Evolutionary conservation across 1,284 basidiomycete genomes (phyloP).

Genomic region (Schizophyllum amplum): DNA sequence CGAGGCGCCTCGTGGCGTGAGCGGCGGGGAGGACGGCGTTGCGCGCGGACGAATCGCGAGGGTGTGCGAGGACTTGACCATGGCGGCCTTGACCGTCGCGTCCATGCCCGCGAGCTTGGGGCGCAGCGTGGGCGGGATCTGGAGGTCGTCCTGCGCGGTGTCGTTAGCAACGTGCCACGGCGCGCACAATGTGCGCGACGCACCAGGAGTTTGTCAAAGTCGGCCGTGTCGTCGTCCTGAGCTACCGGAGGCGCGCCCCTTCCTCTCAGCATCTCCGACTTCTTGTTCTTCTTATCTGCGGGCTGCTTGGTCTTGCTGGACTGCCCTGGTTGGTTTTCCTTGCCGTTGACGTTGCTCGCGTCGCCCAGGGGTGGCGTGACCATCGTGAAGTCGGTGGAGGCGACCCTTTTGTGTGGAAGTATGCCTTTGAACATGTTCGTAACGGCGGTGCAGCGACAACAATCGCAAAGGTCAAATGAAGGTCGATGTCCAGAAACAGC

Average conservation of each 20-base stretch:
- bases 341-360: conserved; percentile 36
- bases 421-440: conserved; percentile 67
- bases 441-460: conserved; percentile 7
- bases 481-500: too few species aligned
- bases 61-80: conserved; percentile 77
- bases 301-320: conserved; percentile 20
- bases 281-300: conserved; percentile 21
- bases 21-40: conserved; percentile 24
- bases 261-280: conserved; percentile 34
- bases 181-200: conserved; percentile 16
- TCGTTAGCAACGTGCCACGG: not conserved
- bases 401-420: conserved; percentile 53
- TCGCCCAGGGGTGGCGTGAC: conserved; percentile 35
- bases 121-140: conserved; percentile 71
- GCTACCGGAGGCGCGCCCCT: conserved; percentile 11
- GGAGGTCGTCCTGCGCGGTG: conserved; percentile 62
- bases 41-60: conserved; percentile 41
- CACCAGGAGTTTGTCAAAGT: conserved; percentile 66
- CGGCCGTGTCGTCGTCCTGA: conserved; percentile 39
- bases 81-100: conserved; percentile 78
- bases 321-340: conserved; percentile 51
- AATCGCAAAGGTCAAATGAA: conserved; percentile 17
- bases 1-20: conserved; percentile 25
- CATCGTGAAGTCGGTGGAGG: conserved; percentile 56
- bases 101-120: conserved; percentile 75